Base-by-base conservation (phyloP, 208 protist species). In the Trypanosoma scelopori region DNA sequence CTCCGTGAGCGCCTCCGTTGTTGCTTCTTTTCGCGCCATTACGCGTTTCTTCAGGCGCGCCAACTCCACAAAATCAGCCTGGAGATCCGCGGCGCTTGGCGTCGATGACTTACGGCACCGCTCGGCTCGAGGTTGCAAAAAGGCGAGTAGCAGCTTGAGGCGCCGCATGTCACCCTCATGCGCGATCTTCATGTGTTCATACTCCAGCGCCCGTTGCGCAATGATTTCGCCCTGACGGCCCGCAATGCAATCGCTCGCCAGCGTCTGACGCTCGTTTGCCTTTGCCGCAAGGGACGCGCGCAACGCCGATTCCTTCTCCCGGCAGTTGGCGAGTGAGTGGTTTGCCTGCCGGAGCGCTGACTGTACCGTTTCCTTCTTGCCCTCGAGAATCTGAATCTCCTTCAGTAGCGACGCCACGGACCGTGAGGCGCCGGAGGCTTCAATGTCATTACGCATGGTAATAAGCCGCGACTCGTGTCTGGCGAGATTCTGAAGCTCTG, bases 141-240 rank as follows among this genome's bases (percentile, higher is more conserved):
- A 56, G 3, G 25, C 49, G 5, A 20, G 16, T 22, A 56, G 16
- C 5, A 58, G 16, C 13, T 46, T 41, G 20, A 67, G 51, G 23
- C 46, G 49, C 16, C 50, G 56, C 48, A 71, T 60, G 9, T 71
- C 65, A 7, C 30, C 32, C 13, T 50, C 35, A 43, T 62, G 65
- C 12, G 53, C 45, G 0, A 11, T 3, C 23, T 27, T n/a, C 65
- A 71, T 71, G 2, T 51, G 22, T 25, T 60, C 55, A 32, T 47
- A 62, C 5, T 71, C 65, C 16, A 41, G 49, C 25, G 57, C 65
- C 25, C 62, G 53, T n/a, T 20, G 32, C 13, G 37, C 41, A 42
- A 71, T 48, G 3, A 28, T 23, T n/a, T 35, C 35, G 16, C 49
- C 48, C 18, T 62, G 32, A 20, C 25, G 45, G 15, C 3, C 30